phyloP scores from a whole-genome alignment of 192 early-diverging fungal species.

The Mortierella antarctica region DNA sequence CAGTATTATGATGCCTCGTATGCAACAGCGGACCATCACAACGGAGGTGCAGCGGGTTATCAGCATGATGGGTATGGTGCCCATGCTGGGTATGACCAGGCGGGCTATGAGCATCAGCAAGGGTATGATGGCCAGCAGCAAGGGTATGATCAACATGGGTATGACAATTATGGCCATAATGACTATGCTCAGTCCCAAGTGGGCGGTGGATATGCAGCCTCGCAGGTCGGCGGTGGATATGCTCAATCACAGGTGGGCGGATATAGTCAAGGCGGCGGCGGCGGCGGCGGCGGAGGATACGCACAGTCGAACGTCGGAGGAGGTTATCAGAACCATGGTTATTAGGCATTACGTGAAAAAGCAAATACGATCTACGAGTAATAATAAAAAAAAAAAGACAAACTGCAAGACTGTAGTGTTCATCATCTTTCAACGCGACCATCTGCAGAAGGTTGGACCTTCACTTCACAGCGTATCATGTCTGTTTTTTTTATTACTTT shows the following conservation, averaged over 20 bases:
- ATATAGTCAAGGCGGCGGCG: not conserved
- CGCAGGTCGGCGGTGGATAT: slow-evolving; percentile 45
- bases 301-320: slow-evolving; percentile 38
- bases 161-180: slow-evolving; percentile 9
- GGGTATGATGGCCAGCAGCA: slow-evolving; percentile 4
- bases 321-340: slow-evolving; percentile 43
- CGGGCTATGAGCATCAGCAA: slow-evolving; percentile 6
- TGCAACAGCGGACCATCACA: not conserved
- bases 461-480: too few relatives aligned
- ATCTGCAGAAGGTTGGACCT: too few relatives aligned
- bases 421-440: too few relatives aligned
- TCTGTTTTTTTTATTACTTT: too few relatives aligned
- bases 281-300: slow-evolving; percentile 4
- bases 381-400: too few relatives aligned
- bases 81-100: slow-evolving; percentile 3
- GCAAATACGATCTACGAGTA: too few relatives aligned
- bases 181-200: slow-evolving; percentile 46
- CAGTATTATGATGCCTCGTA: slow-evolving; percentile 45
- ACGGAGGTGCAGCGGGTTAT: not conserved
- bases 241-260: slow-evolving; percentile 20
- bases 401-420: too few relatives aligned
- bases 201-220: slow-evolving; percentile 26
- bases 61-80: slow-evolving; percentile 16
- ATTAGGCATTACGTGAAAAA: slow-evolving; percentile 6
- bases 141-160: slow-evolving; percentile 10